Base-by-base conservation (phyloP, 139 green algal species). In the Raphidocelis subcapitata region DNA sequence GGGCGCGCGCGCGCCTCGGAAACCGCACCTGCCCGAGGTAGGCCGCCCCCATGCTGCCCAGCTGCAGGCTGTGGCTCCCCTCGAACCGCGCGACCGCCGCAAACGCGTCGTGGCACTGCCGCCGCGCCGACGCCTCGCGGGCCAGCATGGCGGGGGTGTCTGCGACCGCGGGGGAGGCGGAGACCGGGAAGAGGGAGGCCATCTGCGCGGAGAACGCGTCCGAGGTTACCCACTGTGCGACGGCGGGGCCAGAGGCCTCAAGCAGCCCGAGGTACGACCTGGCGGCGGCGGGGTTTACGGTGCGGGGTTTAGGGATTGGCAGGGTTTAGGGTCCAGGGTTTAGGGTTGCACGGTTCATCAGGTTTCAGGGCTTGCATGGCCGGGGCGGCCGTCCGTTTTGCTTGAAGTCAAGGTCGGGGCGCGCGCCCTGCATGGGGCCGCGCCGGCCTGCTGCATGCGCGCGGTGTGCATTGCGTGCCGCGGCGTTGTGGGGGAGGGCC, bases 51-150 rank as follows among this genome's bases (percentile, higher is more conserved):
- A 93, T 93, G 60, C 85, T 85, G 54, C 88, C 83, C 65, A 91
- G 75, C 49, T 79, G 69, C 57, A 91, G 72, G 55, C 86, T 85
- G 73, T 93, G 88, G 29, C 78, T 89, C 49, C 59, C 67, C 77
- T 93, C 88, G 81, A 94, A 95, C 37, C 84, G 64, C 54, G 77
- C 37, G 36, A 94, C 85, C 0, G 86, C 87, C 0, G 74, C 76
- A 75, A 93, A 94, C 15, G 76, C 79, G 4, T 77, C 49, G 23
- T 33, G 4, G 69, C 82, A 88, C 24, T 72, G 66, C 61, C 33
- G 29, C 12, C 60, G 37, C 41, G 67, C 73, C n/a, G 46, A 37
- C 1, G 14, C 4, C 51, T 77, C 71, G 46, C 21, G 41, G 20
- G 18, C 29, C 20, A 37, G 28, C 28, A 65, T 12, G 29, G 28